These are phyloP conservation scores for Rutidosis leptorrhynchoides DNA, from an alignment of 129 eudicot species.

Conservation along the genomic window DNA sequence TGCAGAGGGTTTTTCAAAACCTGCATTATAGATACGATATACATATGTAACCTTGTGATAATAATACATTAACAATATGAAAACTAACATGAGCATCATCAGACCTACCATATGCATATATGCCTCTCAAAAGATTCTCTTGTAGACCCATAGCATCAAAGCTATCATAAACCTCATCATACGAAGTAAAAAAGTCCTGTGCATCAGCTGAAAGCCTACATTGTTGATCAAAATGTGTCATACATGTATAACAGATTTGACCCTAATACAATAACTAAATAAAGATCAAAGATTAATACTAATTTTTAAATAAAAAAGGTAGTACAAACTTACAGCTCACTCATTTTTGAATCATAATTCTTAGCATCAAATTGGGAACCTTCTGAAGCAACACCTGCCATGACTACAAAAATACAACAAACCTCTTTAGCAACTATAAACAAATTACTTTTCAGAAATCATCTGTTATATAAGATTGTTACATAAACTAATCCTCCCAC, in stretches of 20 bases:
- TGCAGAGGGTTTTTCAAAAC: constrained; percentile 37
- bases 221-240: not conserved
- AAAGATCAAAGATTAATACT: not conserved
- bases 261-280: not conserved
- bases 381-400: constrained; percentile 78
- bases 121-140: constrained; percentile 85
- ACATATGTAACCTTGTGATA: not conserved
- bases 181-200: constrained; percentile 62
- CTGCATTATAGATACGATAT: constrained; percentile 2
- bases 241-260: not conserved
- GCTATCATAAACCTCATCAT: constrained; percentile 67
- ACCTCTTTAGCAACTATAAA: not conserved
- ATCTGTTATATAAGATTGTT: not conserved
- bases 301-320: not conserved
- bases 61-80: not conserved
- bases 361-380: constrained; percentile 64
- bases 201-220: constrained; percentile 60
- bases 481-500: not conserved
- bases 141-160: constrained; percentile 79
- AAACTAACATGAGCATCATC: not conserved
- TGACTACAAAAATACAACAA: constrained; percentile 37
- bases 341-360: constrained; percentile 67
- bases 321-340: constrained; percentile 47
- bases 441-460: not conserved
- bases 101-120: constrained; percentile 66